Base-by-base conservation (phyloP, 2,329 filamentous ascomycete genomes). In the Pseudogymnoascus sp. region DNA sequence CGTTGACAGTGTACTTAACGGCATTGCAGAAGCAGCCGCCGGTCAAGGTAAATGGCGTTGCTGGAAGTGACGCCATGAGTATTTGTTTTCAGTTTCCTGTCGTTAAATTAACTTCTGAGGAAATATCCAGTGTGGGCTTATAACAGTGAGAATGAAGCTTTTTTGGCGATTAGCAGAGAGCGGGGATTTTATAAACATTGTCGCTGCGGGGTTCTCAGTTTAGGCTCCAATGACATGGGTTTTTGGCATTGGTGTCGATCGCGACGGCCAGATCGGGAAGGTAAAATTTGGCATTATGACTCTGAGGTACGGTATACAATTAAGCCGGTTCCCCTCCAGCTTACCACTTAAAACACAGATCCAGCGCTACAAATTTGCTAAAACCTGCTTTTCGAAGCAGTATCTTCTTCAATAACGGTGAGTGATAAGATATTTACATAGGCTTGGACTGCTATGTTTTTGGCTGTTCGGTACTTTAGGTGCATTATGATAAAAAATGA, bases 11-110 rank as follows among this genome's bases (percentile, higher is more conserved):
- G 61, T 71, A 71, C 14, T 63, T 61, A 60, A 70, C 68, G 34
- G 69, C 65, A 41, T 63, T 64, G 64, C 68, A 71, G 61, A 67
- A 69, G 61, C 70, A 71, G 18, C 69, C 69, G 14, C 69, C 70
- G 0, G 60, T 64, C 7, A 71, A 62, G 8, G 62, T 62, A 25
- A 68, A 62, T 8, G 67, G 60, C 0, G 38, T 50, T 37, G 35
- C 37, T 43, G 62, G 63, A 7, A 67, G 61, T 28, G 59, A 35
- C 6, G 61, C 16, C 58, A 59, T 50, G 41, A 22, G 25, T 14
- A n/a, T 11, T 50, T 30, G 25, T 30, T 50, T 16, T 50, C 7
- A 3, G 43, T 11, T 50, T 50, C 7, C 6, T 30, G 6, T 4
- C 2, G 5, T 50, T 50, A n/a, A 50, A 30, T 30, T 50, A 3